Evolutionary conservation across 2,329 filamentous ascomycete species (phyloP), one percentile per base, ranked within the genome.

Genomic region (Phaeomoniella chlamydospora): DNA sequence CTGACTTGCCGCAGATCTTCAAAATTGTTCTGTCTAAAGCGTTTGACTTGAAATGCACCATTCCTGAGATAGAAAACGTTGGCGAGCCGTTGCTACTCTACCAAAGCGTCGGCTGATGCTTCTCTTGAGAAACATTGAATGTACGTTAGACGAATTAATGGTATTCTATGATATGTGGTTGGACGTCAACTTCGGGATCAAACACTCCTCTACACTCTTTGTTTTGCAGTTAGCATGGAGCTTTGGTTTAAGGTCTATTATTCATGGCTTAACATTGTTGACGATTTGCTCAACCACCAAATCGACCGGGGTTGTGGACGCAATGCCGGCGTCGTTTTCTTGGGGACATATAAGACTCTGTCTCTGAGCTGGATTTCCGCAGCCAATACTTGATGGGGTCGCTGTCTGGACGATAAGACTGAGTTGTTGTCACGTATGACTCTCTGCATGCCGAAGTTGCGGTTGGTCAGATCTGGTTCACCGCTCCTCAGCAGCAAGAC

Each of bases 1-100:
- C 39, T 34, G 38, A 31, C n/a, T 36, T 26, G 31, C 54, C 2
- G 11, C 11, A 96, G 88, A 98, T 98, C 54, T 98, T 98, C 74
- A 98, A 98, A 62, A 98, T 98, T 49, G 90, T 98, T 39, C 72
- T 98, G 15, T 94, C 88, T 44, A 98, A 98, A 63, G 90, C 90
- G 2, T 98, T 98, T 55, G 90, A 98, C 57, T 72, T 98, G 39
- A 94, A 94, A 59, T 98, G 90, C 67, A 98, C 90, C 18, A 96
- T 98, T 54, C 90, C 90, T 33, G 90, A 98, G 61, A 96, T 98
- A 59, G 88, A 94, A 62, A 92, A 96, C 57, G 80, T 94, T 39
- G 90, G 90, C 61, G 90, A 98, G 61, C 90, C 90, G 15, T 69
- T 98, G 35, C 70, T 98, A 33, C 73, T 98, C 45, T 98, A 98